These are phyloP conservation scores for Populus euphratica DNA, from an alignment of 345 rosid species.

Conservation along the genomic window DNA sequence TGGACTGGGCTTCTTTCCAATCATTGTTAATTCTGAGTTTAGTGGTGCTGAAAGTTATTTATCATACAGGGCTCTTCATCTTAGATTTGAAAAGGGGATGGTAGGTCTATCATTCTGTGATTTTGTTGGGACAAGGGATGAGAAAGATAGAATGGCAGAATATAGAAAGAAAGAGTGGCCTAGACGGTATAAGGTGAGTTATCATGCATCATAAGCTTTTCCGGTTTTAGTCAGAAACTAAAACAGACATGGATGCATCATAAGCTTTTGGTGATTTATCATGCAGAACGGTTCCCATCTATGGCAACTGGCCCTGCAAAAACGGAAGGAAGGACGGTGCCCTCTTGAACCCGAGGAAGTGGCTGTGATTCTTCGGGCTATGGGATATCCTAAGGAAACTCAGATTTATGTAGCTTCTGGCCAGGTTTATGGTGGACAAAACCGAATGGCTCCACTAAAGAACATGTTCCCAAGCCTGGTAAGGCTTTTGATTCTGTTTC, in stretches of 20 bases:
- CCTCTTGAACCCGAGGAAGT: slow-evolving; percentile 99
- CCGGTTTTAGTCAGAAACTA: slow-evolving; percentile 10
- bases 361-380: slow-evolving; percentile 92
- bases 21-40: slow-evolving; percentile 12
- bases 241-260: not conserved
- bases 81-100: slow-evolving; percentile 99
- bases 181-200: slow-evolving; percentile 82
- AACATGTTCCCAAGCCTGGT: slow-evolving; percentile 99
- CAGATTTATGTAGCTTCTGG: slow-evolving; percentile 99
- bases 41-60: slow-evolving; percentile 7
- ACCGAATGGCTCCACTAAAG: slow-evolving; percentile 96
- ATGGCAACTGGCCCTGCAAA: slow-evolving; percentile 90
- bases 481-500: slow-evolving; percentile 11
- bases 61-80: slow-evolving; percentile 92
- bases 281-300: slow-evolving; percentile 96
- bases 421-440: slow-evolving; percentile 97
- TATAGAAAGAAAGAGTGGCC: slow-evolving; percentile 99
- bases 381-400: slow-evolving; percentile 98
- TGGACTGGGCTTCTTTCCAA: slow-evolving; percentile 14
- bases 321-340: slow-evolving; percentile 98
- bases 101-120: slow-evolving; percentile 97
- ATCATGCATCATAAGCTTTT: not conserved
- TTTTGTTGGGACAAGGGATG: slow-evolving; percentile 97
- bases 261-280: slow-evolving; percentile 17
- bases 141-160: slow-evolving; percentile 90